phyloP scores from a whole-genome alignment of 1,284 basidiomycete genomes.

The Sparassis latifolia region DNA sequence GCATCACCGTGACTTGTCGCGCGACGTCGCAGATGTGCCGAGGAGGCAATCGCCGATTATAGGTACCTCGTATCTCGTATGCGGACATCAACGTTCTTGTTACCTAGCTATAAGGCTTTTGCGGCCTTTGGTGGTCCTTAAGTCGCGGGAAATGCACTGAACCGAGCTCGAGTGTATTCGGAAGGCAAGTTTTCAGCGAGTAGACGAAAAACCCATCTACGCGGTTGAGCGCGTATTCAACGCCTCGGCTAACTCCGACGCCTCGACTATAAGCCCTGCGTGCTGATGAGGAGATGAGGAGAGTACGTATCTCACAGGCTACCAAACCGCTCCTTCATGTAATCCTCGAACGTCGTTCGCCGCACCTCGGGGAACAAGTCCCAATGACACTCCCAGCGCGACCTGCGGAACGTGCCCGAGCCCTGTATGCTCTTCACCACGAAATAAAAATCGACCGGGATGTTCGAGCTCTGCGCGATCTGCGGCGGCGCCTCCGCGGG shows the following conservation, averaged over 20 bases:
- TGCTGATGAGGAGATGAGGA: no score
- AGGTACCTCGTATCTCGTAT: slow-evolving; percentile 3
- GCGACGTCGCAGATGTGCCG: slow-evolving; percentile 8
- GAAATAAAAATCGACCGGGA: slow-evolving; percentile 10
- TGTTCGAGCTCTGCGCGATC: slow-evolving; percentile 3
- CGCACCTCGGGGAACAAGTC: slow-evolving; percentile 7
- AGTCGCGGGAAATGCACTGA: no score
- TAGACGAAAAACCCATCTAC: no score
- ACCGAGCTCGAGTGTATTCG: no score
- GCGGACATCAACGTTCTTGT: no score
- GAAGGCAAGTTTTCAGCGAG: no score
- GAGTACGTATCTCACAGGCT: no score
- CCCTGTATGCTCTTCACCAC: slow-evolving; percentile 6
- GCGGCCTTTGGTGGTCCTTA: no score
- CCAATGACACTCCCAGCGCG: slow-evolving; percentile 7
- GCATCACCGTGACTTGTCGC: slow-evolving; percentile 6
- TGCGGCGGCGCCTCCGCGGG: slow-evolving; percentile 5
- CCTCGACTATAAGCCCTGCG: no score
- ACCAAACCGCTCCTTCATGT: slow-evolving; percentile 5
- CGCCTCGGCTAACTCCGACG: no score
- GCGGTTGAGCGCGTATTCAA: no score
- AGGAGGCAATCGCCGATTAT: slow-evolving; percentile 6
- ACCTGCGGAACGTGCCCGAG: slow-evolving; percentile 2
- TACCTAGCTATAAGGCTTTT: no score
- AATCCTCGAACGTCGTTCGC: slow-evolving; percentile 6